These are phyloP conservation scores for Calonectria leucothoes DNA, from an alignment of 2,329 filamentous ascomycete genomes.

Conservation along the genomic window DNA sequence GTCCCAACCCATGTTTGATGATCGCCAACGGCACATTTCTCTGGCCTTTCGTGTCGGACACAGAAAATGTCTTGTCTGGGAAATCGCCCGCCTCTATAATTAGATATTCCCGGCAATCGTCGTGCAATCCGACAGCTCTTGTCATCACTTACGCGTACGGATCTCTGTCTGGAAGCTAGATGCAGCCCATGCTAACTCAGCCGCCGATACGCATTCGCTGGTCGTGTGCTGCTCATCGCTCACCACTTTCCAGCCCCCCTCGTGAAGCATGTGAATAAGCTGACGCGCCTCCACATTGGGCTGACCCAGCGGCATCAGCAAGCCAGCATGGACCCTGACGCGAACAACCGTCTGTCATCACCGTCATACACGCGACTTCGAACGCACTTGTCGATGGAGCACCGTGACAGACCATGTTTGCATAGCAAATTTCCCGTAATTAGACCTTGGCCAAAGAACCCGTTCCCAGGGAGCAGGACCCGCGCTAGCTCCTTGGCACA, in stretches of 20 bases:
- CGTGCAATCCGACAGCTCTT: not conserved
- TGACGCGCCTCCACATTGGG: slow-evolving; percentile 19
- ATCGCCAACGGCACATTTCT: slow-evolving; percentile 8
- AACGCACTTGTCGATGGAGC: not conserved
- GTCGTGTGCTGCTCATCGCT: not conserved
- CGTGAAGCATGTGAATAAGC: slow-evolving; percentile 15
- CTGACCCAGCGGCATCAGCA: not conserved
- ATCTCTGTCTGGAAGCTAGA: not conserved
- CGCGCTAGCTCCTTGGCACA: not conserved
- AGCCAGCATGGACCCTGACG: not conserved
- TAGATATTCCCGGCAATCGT: not conserved
- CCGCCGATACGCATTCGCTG: not conserved
- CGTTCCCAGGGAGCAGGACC: not conserved
- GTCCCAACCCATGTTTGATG: slow-evolving; percentile 14
- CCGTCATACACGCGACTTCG: not conserved
- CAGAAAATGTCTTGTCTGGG: not conserved
- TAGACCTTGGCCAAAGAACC: not conserved
- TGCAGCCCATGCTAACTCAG: not conserved
- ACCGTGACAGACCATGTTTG: not conserved
- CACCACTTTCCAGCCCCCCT: not conserved
- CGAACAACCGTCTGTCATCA: not conserved
- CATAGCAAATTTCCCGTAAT: not conserved
- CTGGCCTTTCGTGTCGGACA: not conserved
- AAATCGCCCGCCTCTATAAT: slow-evolving; percentile 1
- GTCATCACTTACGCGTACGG: not conserved